Base-by-base conservation (phyloP, 1,139 yeast species). In the Candida glucosophila region DNA sequence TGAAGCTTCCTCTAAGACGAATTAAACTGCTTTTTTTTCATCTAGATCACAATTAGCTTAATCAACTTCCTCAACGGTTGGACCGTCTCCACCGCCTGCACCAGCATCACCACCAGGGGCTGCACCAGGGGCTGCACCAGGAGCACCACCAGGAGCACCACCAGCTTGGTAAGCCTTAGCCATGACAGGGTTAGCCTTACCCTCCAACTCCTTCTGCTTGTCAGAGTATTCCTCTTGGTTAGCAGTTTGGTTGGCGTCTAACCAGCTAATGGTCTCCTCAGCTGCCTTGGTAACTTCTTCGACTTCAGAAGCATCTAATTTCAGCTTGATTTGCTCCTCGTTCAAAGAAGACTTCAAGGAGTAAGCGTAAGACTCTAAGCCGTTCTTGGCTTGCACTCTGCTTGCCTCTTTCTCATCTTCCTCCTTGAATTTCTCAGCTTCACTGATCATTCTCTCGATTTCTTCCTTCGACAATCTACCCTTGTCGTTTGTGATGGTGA, bases 41-140 rank as follows among this genome's bases (percentile, higher is more conserved):
- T 6, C 7, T 7, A 10, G 8, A 7, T 7, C 9, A 7, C 6
- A 22, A 12, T 10, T 6, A 12, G 21, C 7, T 62, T 80, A 82
- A 66, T 82, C 94, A 57, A 82, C 93, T 71, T 82, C 94, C 73
- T 82, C 94, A 47, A 82, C 94, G 52, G 93, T 81, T 62, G 94
- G 94, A 49, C 90, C 90, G 48, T 77, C 85, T 53, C 72, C 72
- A 43, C 77, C 76, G 48, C 74, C 77, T 49, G 72, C 77, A 43
- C 74, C 72, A 45, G 77, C 83, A 46, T 56, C 58, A 43, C 65
- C 74, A 51, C 77, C 78, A 41, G 69, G 70, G n/a, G n/a, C n/a
- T n/a, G n/a, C n/a, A n/a, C n/a, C n/a, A n/a, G n/a, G n/a, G n/a
- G n/a, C n/a, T 47, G 58, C 63, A 37, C 66, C 76, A 47, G 73